Evolutionary conservation across 495 filamentous ascomycete genomes (phyloP), one percentile per base, ranked within the genome.

Genomic region (Xylaria flabelliformis): DNA sequence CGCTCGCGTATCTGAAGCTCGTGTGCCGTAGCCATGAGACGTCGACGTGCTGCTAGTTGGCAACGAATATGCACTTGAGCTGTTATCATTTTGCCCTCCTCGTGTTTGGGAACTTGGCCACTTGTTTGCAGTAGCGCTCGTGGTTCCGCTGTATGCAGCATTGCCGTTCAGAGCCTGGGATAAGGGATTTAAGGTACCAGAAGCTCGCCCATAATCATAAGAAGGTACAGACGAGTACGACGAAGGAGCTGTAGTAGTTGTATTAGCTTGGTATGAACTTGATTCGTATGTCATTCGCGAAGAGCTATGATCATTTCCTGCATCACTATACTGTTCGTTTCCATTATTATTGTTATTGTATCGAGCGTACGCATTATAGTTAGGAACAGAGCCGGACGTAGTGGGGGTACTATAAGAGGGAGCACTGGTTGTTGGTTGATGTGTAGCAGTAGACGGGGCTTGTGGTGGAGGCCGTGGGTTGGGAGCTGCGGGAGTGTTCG

Each of bases 231-330:
- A 74, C 3, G 75, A 72, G 26, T 74, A 77, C 15, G 76, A 74
- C 4, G 71, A 51, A 7, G 77, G 65, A 29, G 76, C 66, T 48
- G 76, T 74, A 13, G 74, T 71, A 15, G 56, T 72, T 51, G 71
- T 24, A 48, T 21, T 61, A 24, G 74, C 48, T 50, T 76, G 76
- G 68, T 80, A 78, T 17, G 78, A 73, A 42, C 70, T 74, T 39
- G 78, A 70, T 13, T 78, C 66, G 63, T 80, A 80, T 12, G 78
- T 39, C 51, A 78, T 70, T 41, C 72, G 71, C 44, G 76, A 69
- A 29, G 78, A 62, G 29, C 29, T 53, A 15, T 78, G 72, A 15
- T 76, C 74, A 32, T 67, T 72, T 36, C 36, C 73, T 46, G 63
- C 19, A 74, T 74, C 69, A 9, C 59, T 55, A 70, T 78, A 78